Conservation (phyloP, 345 rosid genomes). For the Acer negundo region DNA sequence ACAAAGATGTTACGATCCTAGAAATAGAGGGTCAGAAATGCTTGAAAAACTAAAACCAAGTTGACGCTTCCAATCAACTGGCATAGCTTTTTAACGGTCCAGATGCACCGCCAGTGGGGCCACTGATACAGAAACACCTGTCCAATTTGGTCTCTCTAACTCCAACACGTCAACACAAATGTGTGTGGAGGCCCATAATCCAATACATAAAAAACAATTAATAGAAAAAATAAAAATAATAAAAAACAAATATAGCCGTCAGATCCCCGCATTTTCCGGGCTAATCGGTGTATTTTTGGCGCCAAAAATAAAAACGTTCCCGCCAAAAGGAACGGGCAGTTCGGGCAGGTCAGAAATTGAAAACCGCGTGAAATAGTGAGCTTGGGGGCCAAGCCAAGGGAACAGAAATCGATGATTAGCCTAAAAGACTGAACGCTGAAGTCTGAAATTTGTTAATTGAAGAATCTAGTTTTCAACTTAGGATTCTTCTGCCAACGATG, state of each 20-base stretch:
- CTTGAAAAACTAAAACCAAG: neutral
- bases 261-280: conserved; percentile 32
- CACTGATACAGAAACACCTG: neutral
- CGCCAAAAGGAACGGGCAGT: conserved; percentile 37
- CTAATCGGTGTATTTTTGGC: conserved; percentile 15
- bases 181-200: neutral
- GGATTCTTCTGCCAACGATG: conserved; percentile 34
- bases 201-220: neutral
- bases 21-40: neutral
- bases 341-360: conserved; percentile 31
- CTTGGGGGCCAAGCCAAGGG: conserved; percentile 25
- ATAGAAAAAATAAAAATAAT: neutral
- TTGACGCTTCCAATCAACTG: neutral
- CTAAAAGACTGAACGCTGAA: neutral
- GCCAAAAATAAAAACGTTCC: conserved; percentile 22
- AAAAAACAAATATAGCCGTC: conserved; percentile 5
- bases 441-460: too few relatives aligned
- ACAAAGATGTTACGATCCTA: too few relatives aligned
- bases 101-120: neutral
- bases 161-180: too few relatives aligned
- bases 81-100: neutral
- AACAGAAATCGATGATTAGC: conserved; percentile 29
- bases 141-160: neutral
- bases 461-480: neutral
- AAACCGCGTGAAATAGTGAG: conserved; percentile 37